phyloP scores from a whole-genome alignment of 2,329 filamentous ascomycete genomes.

The Xylariomycetidae sp. region DNA sequence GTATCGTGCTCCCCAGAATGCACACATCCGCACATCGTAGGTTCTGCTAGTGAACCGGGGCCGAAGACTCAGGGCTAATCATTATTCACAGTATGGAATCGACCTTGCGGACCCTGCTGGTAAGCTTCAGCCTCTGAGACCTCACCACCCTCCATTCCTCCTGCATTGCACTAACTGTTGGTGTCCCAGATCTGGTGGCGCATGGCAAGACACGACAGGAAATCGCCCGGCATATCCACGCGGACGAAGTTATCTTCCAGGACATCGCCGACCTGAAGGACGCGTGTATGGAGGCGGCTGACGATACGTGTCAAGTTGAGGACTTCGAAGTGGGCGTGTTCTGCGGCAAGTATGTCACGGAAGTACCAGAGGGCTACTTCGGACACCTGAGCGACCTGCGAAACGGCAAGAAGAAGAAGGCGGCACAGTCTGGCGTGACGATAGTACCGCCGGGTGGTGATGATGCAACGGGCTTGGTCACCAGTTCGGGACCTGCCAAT shows the following conservation, averaged over 20 bases:
- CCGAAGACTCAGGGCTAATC: neutral
- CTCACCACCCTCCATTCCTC: no score
- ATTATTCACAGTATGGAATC: constrained; percentile 36
- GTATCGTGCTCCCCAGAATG: constrained; percentile 77
- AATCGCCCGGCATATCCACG: constrained; percentile 50
- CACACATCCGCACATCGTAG: constrained; percentile 82
- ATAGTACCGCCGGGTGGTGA: no score
- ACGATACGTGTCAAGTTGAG: constrained; percentile 39
- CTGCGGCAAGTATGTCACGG: constrained; percentile 79
- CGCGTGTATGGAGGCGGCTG: constrained; percentile 63
- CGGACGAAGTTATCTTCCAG: constrained; percentile 72
- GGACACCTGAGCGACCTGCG: constrained; percentile 68
- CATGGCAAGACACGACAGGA: constrained; percentile 48
- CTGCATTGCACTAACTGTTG: no score
- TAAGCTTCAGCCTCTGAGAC: no score
- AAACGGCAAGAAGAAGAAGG: constrained; percentile 57
- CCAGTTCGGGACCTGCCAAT: no score
- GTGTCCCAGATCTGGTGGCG: constrained; percentile 64
- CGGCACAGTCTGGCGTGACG: no score
- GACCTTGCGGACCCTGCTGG: no score
- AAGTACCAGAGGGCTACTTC: constrained; percentile 74
- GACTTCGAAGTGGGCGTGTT: constrained; percentile 91
- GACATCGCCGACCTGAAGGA: constrained; percentile 72
- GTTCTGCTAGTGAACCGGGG: constrained; percentile 6
- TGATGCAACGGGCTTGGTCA: no score